Conservation (phyloP, 208 protist genomes). For the Wallacemonas sp. region DNA sequence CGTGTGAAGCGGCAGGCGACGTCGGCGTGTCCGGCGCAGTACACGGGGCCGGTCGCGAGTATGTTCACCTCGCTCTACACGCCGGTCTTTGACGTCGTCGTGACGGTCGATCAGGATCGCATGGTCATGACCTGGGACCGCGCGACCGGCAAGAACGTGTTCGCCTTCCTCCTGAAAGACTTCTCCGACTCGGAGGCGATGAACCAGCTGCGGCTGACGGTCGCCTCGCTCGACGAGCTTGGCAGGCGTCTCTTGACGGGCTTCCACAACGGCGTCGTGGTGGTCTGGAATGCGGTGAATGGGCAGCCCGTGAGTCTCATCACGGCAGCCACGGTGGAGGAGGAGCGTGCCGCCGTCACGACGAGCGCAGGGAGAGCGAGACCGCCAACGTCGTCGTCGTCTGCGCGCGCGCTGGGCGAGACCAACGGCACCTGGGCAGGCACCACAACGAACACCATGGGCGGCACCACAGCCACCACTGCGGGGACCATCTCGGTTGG, state of each 20-base stretch:
- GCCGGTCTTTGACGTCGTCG: conserved; percentile 59
- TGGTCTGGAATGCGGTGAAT: conserved; percentile 85
- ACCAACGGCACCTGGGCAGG: too few species aligned
- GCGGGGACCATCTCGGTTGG: too few species aligned
- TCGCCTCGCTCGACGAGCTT: conserved; percentile 51
- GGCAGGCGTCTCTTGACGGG: conserved; percentile 77
- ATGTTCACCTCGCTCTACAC: conserved; percentile 68
- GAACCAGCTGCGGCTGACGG: conserved; percentile 48
- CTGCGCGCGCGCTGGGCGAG: conserved; percentile 1
- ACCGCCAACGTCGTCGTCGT: background rate
- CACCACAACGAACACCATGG: too few species aligned
- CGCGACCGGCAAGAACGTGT: conserved; percentile 50
- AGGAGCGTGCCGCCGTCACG: background rate
- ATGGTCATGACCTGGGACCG: conserved; percentile 79
- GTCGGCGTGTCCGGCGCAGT: conserved; percentile 49
- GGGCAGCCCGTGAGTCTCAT: conserved; percentile 75
- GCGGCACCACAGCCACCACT: too few species aligned
- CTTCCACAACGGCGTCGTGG: conserved; percentile 72
- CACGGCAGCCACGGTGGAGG: conserved; percentile 40
- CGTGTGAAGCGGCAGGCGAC: conserved; percentile 58
- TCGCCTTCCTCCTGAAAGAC: conserved; percentile 76
- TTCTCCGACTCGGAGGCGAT: conserved; percentile 72
- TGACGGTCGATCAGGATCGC: conserved; percentile 73
- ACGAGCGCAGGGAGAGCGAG: background rate
- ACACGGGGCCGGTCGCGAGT: conserved; percentile 55